A percentile compares a stretch with the other conserved stretches of the same genome.
These are phyloP conservation scores for Lepidium aucheri DNA, from an alignment of 345 rosid species.

Conservation along the genomic window DNA sequence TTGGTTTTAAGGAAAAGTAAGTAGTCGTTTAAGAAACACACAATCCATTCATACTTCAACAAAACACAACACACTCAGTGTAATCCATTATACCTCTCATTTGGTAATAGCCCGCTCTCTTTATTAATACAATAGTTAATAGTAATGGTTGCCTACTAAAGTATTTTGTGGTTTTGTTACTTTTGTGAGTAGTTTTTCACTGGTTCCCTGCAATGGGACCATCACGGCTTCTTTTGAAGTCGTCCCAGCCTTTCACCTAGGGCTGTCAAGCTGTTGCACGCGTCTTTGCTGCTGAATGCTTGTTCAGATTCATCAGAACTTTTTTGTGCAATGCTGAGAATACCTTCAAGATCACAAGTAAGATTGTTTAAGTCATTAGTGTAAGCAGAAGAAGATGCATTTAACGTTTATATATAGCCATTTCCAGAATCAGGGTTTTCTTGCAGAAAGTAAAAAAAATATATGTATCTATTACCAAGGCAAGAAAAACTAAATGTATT, in stretches of 20 bases:
- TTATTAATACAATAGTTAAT: slow-evolving; percentile 9
- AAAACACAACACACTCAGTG: background rate
- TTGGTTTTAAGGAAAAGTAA: too few relatives aligned
- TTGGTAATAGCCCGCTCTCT: background rate
- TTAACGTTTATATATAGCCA: slow-evolving; percentile 29
- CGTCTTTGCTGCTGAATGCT: slow-evolving; percentile 27
- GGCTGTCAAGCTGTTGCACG: slow-evolving; percentile 30
- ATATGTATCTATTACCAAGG: background rate
- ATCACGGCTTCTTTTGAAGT: slow-evolving; percentile 32
- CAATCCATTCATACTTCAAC: background rate
- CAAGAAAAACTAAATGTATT: background rate
- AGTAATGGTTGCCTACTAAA: background rate
- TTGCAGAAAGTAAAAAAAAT: slow-evolving; percentile 31
- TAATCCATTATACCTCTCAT: background rate
- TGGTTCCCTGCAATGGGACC: slow-evolving; percentile 29
- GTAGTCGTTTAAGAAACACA: too few relatives aligned
- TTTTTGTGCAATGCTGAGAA: slow-evolving; percentile 56
- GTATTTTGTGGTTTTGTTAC: background rate
- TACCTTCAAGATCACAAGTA: slow-evolving; percentile 37
- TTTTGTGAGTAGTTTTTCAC: slow-evolving; percentile 2
- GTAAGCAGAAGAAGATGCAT: background rate
- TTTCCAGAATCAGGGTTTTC: slow-evolving; percentile 95
- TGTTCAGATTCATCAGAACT: slow-evolving; percentile 40
- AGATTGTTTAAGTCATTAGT: background rate
- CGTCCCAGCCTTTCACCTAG: slow-evolving; percentile 35